Percentiles rank a stretch among this genome's conserved stretches.
phyloP scores from a whole-genome alignment of 2,329 filamentous ascomycete species.

The Pestalotiopsis sp. region DNA sequence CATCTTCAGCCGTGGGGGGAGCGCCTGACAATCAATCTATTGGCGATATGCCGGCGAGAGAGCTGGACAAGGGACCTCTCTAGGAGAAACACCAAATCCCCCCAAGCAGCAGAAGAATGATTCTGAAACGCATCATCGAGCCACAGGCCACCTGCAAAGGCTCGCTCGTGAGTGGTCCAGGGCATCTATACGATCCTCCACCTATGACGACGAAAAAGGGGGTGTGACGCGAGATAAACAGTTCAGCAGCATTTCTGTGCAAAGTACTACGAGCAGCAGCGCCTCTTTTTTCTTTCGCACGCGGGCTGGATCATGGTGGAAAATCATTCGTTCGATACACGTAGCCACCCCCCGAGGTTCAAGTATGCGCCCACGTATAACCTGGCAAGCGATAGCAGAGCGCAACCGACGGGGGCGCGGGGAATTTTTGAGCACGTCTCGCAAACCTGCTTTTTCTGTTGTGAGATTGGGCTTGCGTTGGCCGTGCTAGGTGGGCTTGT shows the following conservation, averaged over 20 bases:
- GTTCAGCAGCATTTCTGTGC: background rate
- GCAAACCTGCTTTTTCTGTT: slow-evolving; percentile 4
- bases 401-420: background rate
- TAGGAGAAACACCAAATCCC: background rate
- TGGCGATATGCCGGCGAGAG: background rate
- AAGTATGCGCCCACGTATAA: background rate
- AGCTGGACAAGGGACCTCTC: background rate
- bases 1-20: background rate
- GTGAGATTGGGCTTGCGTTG: background rate
- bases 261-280: background rate
- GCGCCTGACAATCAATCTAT: background rate
- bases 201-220: slow-evolving; percentile 5
- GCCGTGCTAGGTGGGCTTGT: background rate
- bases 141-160: background rate
- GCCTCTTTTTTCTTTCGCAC: background rate
- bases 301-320: background rate
- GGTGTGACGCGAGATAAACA: background rate
- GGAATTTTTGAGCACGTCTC: background rate
- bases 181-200: slow-evolving; percentile 6
- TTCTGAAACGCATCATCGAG: background rate
- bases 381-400: background rate
- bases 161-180: background rate
- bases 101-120: background rate
- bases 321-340: background rate
- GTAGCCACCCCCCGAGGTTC: background rate